Percentiles rank a stretch among this genome's conserved stretches.
Evolutionary conservation across 805 yeast genomes (phyloP).

Genomic region (Lipomyces starkeyi): DNA sequence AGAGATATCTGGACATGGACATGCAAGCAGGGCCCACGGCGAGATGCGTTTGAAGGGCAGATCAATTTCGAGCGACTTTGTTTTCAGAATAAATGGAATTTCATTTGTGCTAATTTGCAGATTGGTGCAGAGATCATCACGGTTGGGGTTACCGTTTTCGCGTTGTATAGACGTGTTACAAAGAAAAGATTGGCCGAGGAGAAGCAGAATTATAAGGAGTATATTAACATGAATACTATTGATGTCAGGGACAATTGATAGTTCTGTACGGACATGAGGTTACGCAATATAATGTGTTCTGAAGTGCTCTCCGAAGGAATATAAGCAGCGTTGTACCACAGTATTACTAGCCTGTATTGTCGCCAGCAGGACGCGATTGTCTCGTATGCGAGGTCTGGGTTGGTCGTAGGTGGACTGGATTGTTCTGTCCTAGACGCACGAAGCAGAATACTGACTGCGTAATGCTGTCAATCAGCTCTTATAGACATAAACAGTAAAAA

Average conservation of each 20-base stretch:
- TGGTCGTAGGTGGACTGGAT: too few species aligned
- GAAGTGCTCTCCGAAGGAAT: too few species aligned
- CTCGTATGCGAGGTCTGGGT: too few species aligned
- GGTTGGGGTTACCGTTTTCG: background rate
- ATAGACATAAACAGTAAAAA: too few species aligned
- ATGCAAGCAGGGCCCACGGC: background rate
- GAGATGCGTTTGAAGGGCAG: background rate
- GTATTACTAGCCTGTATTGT: too few species aligned
- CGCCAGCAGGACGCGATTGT: too few species aligned
- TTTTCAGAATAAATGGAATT: background rate
- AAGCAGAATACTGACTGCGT: too few species aligned
- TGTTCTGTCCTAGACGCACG: too few species aligned
- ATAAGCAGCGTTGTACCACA: too few species aligned
- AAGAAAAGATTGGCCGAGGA: background rate
- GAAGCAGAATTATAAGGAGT: background rate
- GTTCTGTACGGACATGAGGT: background rate
- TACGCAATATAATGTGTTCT: background rate
- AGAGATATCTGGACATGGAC: constrained; percentile 4
- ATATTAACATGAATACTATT: background rate
- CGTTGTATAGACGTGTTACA: background rate
- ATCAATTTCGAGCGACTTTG: constrained; percentile 1
- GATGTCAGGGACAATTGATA: background rate
- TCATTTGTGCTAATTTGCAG: background rate
- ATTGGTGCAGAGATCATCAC: background rate
- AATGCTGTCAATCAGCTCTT: too few species aligned